Conservation (phyloP, 805 yeast genomes). For the Yarrowia keelungensis region DNA sequence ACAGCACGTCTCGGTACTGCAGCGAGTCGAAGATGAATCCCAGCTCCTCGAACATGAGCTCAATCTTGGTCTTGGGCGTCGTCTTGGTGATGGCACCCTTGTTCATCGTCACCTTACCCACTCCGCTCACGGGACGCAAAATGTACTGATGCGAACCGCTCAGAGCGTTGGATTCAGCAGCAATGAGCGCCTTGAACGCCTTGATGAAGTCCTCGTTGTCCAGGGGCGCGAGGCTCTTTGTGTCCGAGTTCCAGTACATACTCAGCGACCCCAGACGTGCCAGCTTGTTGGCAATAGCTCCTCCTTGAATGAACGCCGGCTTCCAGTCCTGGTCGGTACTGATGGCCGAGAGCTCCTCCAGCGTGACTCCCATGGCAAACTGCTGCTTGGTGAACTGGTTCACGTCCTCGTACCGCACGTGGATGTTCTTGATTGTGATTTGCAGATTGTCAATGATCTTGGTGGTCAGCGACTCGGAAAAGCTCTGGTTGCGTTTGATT, state of each 20-base stretch:
- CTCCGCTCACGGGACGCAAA: constrained; percentile 86
- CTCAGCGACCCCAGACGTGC: constrained; percentile 76
- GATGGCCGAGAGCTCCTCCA: constrained; percentile 87
- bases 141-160: constrained; percentile 53
- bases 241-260: constrained; percentile 82
- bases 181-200: constrained; percentile 50
- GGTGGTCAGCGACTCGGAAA: constrained; percentile 84
- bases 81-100: constrained; percentile 63
- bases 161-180: constrained; percentile 26
- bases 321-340: constrained; percentile 87
- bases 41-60: constrained; percentile 84
- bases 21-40: constrained; percentile 83
- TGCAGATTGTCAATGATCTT: constrained; percentile 94
- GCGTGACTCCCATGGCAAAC: constrained; percentile 80
- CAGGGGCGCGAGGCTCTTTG: constrained; percentile 56
- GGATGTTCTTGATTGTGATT: constrained; percentile 88
- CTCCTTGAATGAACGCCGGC: constrained; percentile 81
- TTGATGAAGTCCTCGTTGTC: constrained; percentile 47
- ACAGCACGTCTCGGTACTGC: constrained; percentile 81
- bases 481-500: constrained; percentile 69
- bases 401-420: constrained; percentile 87
- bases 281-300: constrained; percentile 73
- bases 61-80: constrained; percentile 65
- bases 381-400: constrained; percentile 62
- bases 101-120: constrained; percentile 80